A percentile compares a stretch with the other conserved stretches of the same genome.
These are phyloP conservation scores for Yamadazyma atlantica DNA, from an alignment of 1,139 yeast species.

Conservation along the genomic window DNA sequence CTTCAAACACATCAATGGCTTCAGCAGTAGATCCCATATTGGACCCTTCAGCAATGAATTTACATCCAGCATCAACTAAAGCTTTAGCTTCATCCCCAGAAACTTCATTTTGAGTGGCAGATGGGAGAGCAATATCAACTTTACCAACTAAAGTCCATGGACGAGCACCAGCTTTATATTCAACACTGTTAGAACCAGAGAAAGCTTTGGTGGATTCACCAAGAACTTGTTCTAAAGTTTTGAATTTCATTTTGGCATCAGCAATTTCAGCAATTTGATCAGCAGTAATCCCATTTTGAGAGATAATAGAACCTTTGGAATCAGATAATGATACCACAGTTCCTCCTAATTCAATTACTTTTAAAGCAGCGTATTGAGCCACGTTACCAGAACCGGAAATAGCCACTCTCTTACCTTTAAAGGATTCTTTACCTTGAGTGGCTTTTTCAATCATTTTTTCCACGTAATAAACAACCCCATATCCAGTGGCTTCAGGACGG, in stretches of 20 bases:
- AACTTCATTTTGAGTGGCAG: slow-evolving; percentile 98
- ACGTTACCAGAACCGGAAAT: slow-evolving; percentile 98
- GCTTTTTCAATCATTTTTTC: slow-evolving; percentile 98
- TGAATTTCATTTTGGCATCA: slow-evolving; percentile 79
- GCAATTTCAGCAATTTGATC: slow-evolving; percentile 78
- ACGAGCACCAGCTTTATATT: slow-evolving; percentile 89
- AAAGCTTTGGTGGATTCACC: slow-evolving; percentile 56
- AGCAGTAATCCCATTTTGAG: slow-evolving; percentile 75
- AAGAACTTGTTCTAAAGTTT: slow-evolving; percentile 70
- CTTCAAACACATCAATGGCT: slow-evolving; percentile 93
- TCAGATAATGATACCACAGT: slow-evolving; percentile 91
- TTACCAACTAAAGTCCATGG: slow-evolving; percentile 94
- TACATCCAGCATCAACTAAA: slow-evolving; percentile 87
- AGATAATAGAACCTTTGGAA: slow-evolving; percentile 84
- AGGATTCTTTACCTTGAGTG: slow-evolving; percentile 81
- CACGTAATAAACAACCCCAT: slow-evolving; percentile 94
- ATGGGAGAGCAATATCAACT: slow-evolving; percentile 95
- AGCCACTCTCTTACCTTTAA: slow-evolving; percentile 91
- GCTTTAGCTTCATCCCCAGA: slow-evolving; percentile 96
- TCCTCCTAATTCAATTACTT: slow-evolving; percentile 96
- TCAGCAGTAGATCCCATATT: slow-evolving; percentile 99
- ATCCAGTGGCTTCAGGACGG: slow-evolving; percentile 99
- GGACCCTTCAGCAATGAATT: slow-evolving; percentile 97
- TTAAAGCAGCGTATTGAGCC: slow-evolving; percentile 98
- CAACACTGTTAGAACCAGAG: slow-evolving; percentile 52